Conservation (phyloP, 495 filamentous ascomycete genomes). For the Copromyces sp. region DNA sequence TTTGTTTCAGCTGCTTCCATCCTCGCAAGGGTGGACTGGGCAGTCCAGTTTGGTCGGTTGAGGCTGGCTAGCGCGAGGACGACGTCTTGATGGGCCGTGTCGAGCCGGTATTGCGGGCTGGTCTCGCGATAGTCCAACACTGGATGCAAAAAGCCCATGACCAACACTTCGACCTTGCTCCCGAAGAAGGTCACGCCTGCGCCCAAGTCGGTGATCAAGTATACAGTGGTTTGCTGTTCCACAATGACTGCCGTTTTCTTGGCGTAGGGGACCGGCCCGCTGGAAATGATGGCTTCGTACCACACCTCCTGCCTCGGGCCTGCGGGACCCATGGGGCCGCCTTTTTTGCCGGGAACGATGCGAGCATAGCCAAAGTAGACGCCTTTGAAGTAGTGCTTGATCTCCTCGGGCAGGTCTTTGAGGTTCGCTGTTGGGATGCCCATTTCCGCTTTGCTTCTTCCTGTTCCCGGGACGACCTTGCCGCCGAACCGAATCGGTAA, state of each 20-base stretch:
- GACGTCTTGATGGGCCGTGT: conserved; percentile 40
- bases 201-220: conserved; percentile 41
- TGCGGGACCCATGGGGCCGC: conserved; percentile 8
- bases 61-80: conserved; percentile 40
- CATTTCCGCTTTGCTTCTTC: conserved; percentile 18
- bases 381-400: conserved; percentile 42
- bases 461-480: conserved; percentile 27
- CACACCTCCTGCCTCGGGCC: conserved; percentile 22
- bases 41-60: conserved; percentile 43
- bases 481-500: conserved; percentile 49
- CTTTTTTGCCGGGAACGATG: conserved; percentile 13
- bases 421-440: conserved; percentile 33
- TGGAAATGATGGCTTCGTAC: conserved; percentile 45
- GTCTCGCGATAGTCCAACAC: conserved; percentile 16
- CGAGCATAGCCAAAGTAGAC: conserved; percentile 56
- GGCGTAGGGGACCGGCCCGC: conserved; percentile 30
- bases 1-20: conserved; percentile 17
- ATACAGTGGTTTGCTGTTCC: conserved; percentile 29
- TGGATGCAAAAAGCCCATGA: conserved; percentile 46
- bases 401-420: conserved; percentile 29
- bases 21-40: conserved; percentile 23
- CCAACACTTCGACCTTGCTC: conserved; percentile 35
- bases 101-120: conserved; percentile 29
- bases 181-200: conserved; percentile 21
- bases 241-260: conserved; percentile 27